Base-by-base conservation (phyloP, 805 yeast genomes). In the Saturnispora gosingensis region DNA sequence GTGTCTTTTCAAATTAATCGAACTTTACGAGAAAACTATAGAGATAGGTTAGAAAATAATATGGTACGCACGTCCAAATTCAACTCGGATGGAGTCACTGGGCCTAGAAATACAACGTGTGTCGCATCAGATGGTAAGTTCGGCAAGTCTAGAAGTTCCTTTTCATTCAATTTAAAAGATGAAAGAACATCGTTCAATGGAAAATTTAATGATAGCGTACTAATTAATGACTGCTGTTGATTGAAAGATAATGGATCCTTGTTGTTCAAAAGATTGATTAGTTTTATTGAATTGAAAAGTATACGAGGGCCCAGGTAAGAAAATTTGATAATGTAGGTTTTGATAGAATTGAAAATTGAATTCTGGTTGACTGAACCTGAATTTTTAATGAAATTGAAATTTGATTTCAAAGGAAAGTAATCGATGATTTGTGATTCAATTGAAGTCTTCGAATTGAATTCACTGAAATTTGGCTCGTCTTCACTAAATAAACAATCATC, bases 1-100 rank as follows among this genome's bases (percentile, higher is more conserved):
- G 15, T 49, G 51, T 22, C 18, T 49, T 11, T 49, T 43, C 18
- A 49, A 49, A 27, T 22, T 49, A 11, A 43, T 49, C 15, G 46
- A 43, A 35, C 24, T 49, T 8, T 43, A 43, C 30, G 51, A 49
- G 9, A n/a, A 20, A 42, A 48, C 51, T 24, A 40, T 39, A 30
- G 49, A 38, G 27, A 27, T 15, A 36, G 22, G 15, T 11, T 27
- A 47, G 22, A 18, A 25, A 28, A 46, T 22, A 20, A 22, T 5
- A 38, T 20, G 15, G 42, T 38, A 38, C 15, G 32, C 27, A 13
- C 25, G 13, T 15, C 15, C 15, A 24, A 16, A 11, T 4, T 34
- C n/a, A 45, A 13, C 13, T 45, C 48, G 4, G 16, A 30, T 10
- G 32, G 32, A 11, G 40, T 34, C 4, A 45, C 35, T 34, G 48